Percentiles rank a stretch among this genome's conserved stretches.
Conservation (phyloP, 176 grass and related monocot species). For the Saccharum officinarum region DNA sequence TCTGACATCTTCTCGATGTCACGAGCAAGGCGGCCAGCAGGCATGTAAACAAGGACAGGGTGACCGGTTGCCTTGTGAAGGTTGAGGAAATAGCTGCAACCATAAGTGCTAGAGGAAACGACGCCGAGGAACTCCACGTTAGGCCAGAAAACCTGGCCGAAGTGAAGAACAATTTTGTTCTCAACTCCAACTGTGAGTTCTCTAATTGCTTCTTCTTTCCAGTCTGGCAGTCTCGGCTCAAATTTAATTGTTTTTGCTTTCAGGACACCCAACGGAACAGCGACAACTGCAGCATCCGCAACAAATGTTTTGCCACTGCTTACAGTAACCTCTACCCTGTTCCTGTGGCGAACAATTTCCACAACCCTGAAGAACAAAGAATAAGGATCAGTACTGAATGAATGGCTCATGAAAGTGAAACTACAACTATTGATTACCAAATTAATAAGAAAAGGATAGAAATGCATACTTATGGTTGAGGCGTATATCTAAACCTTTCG, state of each 20-base stretch:
- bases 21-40: constrained; percentile 82
- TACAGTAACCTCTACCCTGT: constrained; percentile 91
- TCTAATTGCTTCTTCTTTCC: constrained; percentile 92
- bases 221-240: constrained; percentile 78
- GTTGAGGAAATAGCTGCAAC: constrained; percentile 99
- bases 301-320: constrained; percentile 83
- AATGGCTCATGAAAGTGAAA: constrained; percentile 13
- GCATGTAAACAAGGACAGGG: constrained; percentile 96
- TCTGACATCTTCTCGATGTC: constrained; percentile 97
- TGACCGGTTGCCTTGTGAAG: constrained; percentile 96
- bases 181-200: constrained; percentile 79
- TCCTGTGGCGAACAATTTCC: constrained; percentile 75
- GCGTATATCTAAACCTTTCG: constrained; percentile 93
- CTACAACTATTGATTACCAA: background rate
- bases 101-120: constrained; percentile 82
- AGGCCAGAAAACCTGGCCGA: constrained; percentile 94
- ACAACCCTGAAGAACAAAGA: constrained; percentile 60
- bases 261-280: constrained; percentile 82
- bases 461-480: constrained; percentile 67
- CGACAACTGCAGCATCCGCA: constrained; percentile 77
- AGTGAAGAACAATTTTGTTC: constrained; percentile 96
- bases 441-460: background rate
- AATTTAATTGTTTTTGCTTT: constrained; percentile 83
- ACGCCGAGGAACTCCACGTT: constrained; percentile 97
- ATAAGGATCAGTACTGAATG: constrained; percentile 34